Conservation (phyloP, 371 early-diverging fungal genomes). For the Mortierella sp. region DNA sequence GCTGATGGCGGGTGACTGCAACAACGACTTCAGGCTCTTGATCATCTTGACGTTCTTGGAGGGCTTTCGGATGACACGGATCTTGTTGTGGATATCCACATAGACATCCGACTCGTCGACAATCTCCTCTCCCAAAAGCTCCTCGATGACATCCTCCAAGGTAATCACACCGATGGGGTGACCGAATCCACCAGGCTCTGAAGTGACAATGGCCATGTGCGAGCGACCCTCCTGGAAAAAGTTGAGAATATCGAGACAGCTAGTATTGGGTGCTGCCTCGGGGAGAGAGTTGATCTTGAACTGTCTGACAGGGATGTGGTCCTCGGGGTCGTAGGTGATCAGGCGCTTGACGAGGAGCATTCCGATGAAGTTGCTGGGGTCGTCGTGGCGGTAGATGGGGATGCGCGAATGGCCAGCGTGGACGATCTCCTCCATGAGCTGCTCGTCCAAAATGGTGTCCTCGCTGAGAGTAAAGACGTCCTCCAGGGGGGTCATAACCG, state of each 20-base stretch:
- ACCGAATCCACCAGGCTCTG: slow-evolving; percentile 63
- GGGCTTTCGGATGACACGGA: slow-evolving; percentile 54
- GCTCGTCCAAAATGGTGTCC: slow-evolving; percentile 76
- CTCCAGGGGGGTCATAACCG: slow-evolving; percentile 90
- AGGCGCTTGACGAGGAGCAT: slow-evolving; percentile 91
- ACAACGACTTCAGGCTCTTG: slow-evolving; percentile 40
- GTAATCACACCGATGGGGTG: slow-evolving; percentile 93
- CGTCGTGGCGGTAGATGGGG: slow-evolving; percentile 80
- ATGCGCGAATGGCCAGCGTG: slow-evolving; percentile 91
- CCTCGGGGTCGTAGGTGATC: slow-evolving; percentile 89
- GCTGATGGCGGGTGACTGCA: slow-evolving; percentile 39
- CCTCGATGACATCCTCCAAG: slow-evolving; percentile 97
- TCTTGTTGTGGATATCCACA: slow-evolving; percentile 75
- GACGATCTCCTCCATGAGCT: slow-evolving; percentile 79
- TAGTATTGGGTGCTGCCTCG: slow-evolving; percentile 77
- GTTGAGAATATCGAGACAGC: slow-evolving; percentile 91
- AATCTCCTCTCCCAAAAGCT: slow-evolving; percentile 94
- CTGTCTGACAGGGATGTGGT: slow-evolving; percentile 76
- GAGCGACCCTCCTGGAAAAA: slow-evolving; percentile 94
- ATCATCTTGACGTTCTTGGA: slow-evolving; percentile 39
- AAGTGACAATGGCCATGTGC: slow-evolving; percentile 82
- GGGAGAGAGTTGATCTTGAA: slow-evolving; percentile 82
- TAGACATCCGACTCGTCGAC: slow-evolving; percentile 96
- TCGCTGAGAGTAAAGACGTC: slow-evolving; percentile 88
- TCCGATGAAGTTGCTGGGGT: slow-evolving; percentile 84